Evolutionary conservation across 2,329 filamentous ascomycete species (phyloP).

Genomic region (Ascochyta lentis): DNA sequence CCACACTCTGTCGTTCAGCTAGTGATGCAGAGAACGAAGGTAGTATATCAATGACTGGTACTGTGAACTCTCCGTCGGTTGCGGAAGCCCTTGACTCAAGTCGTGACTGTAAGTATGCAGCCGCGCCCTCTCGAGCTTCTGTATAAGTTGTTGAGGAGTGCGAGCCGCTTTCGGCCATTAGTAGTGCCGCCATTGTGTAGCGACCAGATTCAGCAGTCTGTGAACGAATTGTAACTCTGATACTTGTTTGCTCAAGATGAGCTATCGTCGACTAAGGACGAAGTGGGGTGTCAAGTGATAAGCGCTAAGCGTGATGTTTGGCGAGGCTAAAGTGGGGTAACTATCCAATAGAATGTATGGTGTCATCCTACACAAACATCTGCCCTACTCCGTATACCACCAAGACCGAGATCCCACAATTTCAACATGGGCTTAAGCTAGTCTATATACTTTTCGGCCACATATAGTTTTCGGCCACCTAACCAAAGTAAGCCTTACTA

Average conservation of each 20-base stretch:
- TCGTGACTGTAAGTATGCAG: slow-evolving; percentile 46
- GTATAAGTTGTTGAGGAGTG: slow-evolving; percentile 26
- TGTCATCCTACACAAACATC: no score
- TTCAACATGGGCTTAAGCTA: neutral
- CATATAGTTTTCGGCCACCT: no score
- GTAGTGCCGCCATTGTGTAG: slow-evolving; percentile 7
- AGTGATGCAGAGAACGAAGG: slow-evolving; percentile 45
- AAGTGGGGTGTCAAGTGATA: slow-evolving; percentile 3
- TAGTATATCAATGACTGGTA: slow-evolving; percentile 49
- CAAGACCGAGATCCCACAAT: neutral
- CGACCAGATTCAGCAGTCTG: neutral
- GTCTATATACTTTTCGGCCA: no score
- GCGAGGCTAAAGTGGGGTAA: slow-evolving; percentile 3
- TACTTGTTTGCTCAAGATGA: neutral
- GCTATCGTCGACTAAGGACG: neutral
- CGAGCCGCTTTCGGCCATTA: neutral
- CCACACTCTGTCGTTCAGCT: slow-evolving; percentile 45
- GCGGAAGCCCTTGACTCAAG: slow-evolving; percentile 25
- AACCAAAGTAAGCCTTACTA: no score
- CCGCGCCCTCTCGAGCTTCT: slow-evolving; percentile 45
- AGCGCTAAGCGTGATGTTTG: slow-evolving; percentile 5
- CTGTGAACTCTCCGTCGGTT: slow-evolving; percentile 36
- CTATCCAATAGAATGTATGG: neutral
- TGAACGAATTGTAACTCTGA: neutral
- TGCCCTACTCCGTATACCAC: neutral